These are phyloP conservation scores for Pleurotus sapidus DNA, from an alignment of 768 basidiomycete genomes.

Conservation along the genomic window DNA sequence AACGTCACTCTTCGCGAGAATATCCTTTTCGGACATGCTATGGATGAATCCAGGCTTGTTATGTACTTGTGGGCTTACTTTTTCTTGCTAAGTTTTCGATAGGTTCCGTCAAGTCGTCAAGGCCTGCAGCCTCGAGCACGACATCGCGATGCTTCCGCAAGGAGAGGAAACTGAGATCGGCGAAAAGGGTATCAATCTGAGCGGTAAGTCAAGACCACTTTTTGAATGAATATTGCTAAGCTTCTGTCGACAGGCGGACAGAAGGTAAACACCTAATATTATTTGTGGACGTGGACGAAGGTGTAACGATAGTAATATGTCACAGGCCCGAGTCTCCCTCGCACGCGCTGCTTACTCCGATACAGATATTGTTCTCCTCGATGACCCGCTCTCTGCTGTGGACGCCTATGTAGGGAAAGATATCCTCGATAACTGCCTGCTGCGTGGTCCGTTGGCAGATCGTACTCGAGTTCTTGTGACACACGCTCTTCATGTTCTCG, in stretches of 20 bases:
- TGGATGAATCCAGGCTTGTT: slow-evolving; percentile 50
- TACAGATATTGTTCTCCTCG: slow-evolving; percentile 72
- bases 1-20: slow-evolving; percentile 73
- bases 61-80: background rate
- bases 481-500: slow-evolving; percentile 55
- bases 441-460: slow-evolving; percentile 46
- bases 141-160: slow-evolving; percentile 68
- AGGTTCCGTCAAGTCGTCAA: slow-evolving; percentile 53
- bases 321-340: slow-evolving; percentile 67
- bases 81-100: background rate
- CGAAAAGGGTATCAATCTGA: slow-evolving; percentile 73
- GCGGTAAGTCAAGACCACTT: slow-evolving; percentile 35
- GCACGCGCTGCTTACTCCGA: slow-evolving; percentile 76
- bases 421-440: slow-evolving; percentile 60
- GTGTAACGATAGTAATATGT: background rate
- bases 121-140: slow-evolving; percentile 69
- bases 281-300: background rate
- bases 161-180: slow-evolving; percentile 73
- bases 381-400: slow-evolving; percentile 80
- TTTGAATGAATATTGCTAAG: background rate
- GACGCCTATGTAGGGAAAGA: slow-evolving; percentile 74
- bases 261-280: slow-evolving; percentile 19
- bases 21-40: slow-evolving; percentile 67
- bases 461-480: slow-evolving; percentile 64
- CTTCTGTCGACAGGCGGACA: slow-evolving; percentile 25